These are phyloP conservation scores for Carpinus fangiana DNA, from an alignment of 306 rosid genomes.

Conservation along the genomic window DNA sequence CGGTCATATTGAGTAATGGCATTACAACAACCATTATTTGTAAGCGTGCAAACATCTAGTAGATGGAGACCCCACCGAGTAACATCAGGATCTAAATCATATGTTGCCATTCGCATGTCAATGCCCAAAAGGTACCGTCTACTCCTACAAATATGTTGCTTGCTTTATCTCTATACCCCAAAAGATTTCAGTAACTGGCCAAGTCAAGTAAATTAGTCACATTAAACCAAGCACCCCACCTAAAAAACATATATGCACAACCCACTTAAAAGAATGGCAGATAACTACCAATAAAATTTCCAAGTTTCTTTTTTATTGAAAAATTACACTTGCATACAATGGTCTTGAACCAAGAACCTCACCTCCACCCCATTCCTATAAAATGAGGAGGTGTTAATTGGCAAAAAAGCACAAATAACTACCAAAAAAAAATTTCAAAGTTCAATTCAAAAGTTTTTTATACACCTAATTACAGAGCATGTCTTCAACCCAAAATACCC, in stretches of 20 bases:
- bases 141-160: constrained; percentile 27
- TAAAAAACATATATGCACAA: not conserved
- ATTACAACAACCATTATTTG: constrained; percentile 52
- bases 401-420: not conserved
- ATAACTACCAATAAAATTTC: not conserved
- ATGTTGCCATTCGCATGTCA: constrained; percentile 39
- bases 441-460: not conserved
- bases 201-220: constrained; percentile 13
- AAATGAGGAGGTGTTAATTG: not conserved
- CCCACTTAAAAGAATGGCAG: not conserved
- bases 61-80: constrained; percentile 90
- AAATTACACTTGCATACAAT: not conserved
- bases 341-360: not conserved
- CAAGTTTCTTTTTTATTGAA: not conserved
- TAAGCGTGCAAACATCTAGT: constrained; percentile 71
- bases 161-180: constrained; percentile 11
- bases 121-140: constrained; percentile 30
- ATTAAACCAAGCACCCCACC: not conserved
- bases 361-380: not conserved
- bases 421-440: not conserved
- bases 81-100: constrained; percentile 79
- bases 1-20: constrained; percentile 52
- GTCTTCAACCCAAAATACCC: not conserved
- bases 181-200: constrained; percentile 31
- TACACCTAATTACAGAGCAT: not conserved